Percentiles rank a stretch among this genome's conserved stretches.
Conservation (phyloP, 2,329 filamentous ascomycete genomes). For the Nemania sp. region DNA sequence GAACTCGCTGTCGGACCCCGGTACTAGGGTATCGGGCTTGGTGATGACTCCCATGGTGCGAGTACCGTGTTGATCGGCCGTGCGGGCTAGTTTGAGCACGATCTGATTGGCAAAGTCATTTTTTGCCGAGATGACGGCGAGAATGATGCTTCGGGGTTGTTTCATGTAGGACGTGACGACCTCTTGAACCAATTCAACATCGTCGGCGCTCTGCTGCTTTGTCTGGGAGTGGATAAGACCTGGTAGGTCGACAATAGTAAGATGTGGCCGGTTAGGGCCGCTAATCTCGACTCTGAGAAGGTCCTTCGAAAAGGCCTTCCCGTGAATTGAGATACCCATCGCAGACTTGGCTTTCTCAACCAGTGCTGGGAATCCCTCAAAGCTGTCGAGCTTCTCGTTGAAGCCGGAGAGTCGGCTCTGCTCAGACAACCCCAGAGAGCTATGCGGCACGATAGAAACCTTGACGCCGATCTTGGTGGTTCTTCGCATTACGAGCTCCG, state of each 20-base stretch:
- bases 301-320: slow-evolving; percentile 50
- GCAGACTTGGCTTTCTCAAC: slow-evolving; percentile 46
- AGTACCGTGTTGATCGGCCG: slow-evolving; percentile 38
- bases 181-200: slow-evolving; percentile 50
- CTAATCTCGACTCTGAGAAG: slow-evolving; percentile 53
- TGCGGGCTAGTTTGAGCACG: slow-evolving; percentile 55
- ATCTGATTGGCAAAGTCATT: slow-evolving; percentile 63
- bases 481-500: slow-evolving; percentile 62
- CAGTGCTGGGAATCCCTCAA: slow-evolving; percentile 42
- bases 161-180: slow-evolving; percentile 61
- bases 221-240: slow-evolving; percentile 57
- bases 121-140: slow-evolving; percentile 62
- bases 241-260: slow-evolving; percentile 64
- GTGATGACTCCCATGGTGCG: slow-evolving; percentile 58
- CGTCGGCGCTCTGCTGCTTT: slow-evolving; percentile 50
- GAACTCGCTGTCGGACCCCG: slow-evolving; percentile 46
- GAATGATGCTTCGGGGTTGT: slow-evolving; percentile 60
- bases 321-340: slow-evolving; percentile 53
- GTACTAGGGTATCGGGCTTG: slow-evolving; percentile 49
- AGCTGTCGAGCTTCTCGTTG: slow-evolving; percentile 35
- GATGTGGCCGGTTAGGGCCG: slow-evolving; percentile 52
- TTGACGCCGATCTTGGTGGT: slow-evolving; percentile 41
- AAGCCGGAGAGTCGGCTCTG: slow-evolving; percentile 29
- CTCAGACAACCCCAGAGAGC: slow-evolving; percentile 35
- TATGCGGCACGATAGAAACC: slow-evolving; percentile 45